Percentiles rank a stretch among this genome's conserved stretches.
Conservation (phyloP, 331 rosid genomes). For the Acacia concinna region DNA sequence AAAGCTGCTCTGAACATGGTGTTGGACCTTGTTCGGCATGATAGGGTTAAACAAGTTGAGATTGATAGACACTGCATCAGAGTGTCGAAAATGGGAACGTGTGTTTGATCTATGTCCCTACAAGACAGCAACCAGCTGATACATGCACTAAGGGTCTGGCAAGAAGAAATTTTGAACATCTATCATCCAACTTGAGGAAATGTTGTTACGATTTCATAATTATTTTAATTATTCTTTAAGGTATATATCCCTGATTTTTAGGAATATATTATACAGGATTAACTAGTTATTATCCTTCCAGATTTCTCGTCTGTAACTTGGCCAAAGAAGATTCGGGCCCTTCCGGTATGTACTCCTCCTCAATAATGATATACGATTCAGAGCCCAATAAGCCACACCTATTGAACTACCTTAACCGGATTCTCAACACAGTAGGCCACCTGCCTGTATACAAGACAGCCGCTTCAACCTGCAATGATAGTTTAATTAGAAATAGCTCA, state of each 20-base stretch:
- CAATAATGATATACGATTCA: background rate
- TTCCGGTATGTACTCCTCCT: background rate
- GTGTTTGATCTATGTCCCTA: too few relatives aligned
- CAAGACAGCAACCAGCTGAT: too few relatives aligned
- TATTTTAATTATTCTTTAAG: background rate
- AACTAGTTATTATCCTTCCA: background rate
- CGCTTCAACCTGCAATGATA: constrained; percentile 76
- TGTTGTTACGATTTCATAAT: too few relatives aligned
- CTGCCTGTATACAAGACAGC: constrained; percentile 89
- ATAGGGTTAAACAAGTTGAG: too few relatives aligned
- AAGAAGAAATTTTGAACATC: too few relatives aligned
- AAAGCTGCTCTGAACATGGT: too few relatives aligned
- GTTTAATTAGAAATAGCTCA: constrained; percentile 31
- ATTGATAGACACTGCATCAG: too few relatives aligned
- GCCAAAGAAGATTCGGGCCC: background rate
- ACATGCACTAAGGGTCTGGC: too few relatives aligned
- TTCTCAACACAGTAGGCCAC: constrained; percentile 90
- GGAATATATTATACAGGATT: background rate
- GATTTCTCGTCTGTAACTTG: background rate
- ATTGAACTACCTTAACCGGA: constrained; percentile 73
- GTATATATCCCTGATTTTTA: background rate
- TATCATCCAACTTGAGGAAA: too few relatives aligned
- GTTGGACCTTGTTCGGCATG: too few relatives aligned
- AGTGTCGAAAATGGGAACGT: too few relatives aligned
- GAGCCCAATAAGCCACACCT: background rate